Conservation (phyloP, 805 yeast genomes). For the Schwanniomyces yamadae region DNA sequence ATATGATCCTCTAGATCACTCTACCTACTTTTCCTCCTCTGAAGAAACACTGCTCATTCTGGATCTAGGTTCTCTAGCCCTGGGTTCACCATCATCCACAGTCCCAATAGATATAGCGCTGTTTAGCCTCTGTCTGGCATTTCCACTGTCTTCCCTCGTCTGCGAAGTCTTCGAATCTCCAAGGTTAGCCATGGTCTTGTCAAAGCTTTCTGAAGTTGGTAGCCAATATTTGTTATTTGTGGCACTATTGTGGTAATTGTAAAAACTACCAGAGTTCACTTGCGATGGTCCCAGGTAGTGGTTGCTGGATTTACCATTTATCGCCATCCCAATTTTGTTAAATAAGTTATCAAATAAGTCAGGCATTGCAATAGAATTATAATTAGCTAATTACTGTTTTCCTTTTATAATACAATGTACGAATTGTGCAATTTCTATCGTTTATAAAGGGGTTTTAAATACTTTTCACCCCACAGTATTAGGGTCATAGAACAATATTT, state of each 20-base stretch:
- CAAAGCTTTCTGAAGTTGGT: slow-evolving; percentile 16
- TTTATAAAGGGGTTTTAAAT: too few species aligned
- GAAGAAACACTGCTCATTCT: slow-evolving; percentile 19
- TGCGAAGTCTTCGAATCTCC: slow-evolving; percentile 1
- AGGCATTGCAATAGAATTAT: neutral
- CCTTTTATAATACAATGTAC: too few species aligned
- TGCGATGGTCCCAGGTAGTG: slow-evolving; percentile 31
- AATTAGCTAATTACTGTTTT: too few species aligned
- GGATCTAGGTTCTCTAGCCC: slow-evolving; percentile 9
- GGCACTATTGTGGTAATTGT: slow-evolving; percentile 33
- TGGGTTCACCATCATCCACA: slow-evolving; percentile 9
- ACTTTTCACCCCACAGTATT: too few species aligned
- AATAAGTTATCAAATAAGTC: slow-evolving; percentile 43
- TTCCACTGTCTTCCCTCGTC: too few species aligned
- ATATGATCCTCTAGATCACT: too few species aligned
- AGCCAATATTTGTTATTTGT: slow-evolving; percentile 43
- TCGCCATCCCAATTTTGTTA: slow-evolving; percentile 26
- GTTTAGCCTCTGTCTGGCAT: slow-evolving; percentile 15
- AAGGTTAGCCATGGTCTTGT: slow-evolving; percentile 4
- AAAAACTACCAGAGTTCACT: slow-evolving; percentile 38
- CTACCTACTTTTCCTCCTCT: too few species aligned
- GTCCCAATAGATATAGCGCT: slow-evolving; percentile 14
- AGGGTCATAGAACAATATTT: too few species aligned
- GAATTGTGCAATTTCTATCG: too few species aligned
- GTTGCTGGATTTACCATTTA: slow-evolving; percentile 32